Evolutionary conservation across 306 rosid genomes (phyloP), one percentile per base, ranked within the genome.

Genomic region (Medicago lupulina): DNA sequence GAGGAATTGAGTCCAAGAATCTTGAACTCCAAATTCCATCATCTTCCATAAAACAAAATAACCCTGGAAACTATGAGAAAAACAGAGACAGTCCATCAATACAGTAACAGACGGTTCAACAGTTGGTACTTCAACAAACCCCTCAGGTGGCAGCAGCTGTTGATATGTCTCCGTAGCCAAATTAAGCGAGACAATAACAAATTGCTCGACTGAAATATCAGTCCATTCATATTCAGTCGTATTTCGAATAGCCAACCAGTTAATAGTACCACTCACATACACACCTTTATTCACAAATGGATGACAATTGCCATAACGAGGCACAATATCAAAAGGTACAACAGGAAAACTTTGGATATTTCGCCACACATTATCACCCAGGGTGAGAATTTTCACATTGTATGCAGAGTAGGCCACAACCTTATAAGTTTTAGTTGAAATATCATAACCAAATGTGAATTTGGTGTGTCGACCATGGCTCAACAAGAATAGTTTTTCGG

Each of bases 191-290:
- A 64, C 28, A 38, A 64, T 64, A 4, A 4, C 49, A 64, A 38
- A 16, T 16, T 16, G 40, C 47, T 62, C 67, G 8, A 62, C 7
- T 1, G 14, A 16, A 60, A 60, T 60, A 60, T 60, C 40, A 15
- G 28, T 28, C 38, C 18, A 28, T 25, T 28, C 13, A 55, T 55
- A 55, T 1, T 9, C 14, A 25, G 2, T 28, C 40, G 13, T 60
- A 10, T 60, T 49, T 49, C 18, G 41, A 60, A 60, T 34, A 12
- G 66, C 49, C 25, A 64, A 64, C 69, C 69, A 64, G 25, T 64
- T 64, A 8, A 64, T 4, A 36, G 28, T 64, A 1, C 69, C 69
- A 4, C 47, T 64, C 28, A 38, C 39, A 38, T 38, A 17, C 5
- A 62, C 64, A 58, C 64, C 36, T 9, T 12, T 4, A 12, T 23